Evolutionary conservation across 495 filamentous ascomycete genomes (phyloP).

Genomic region (Lophiostoma macrostomum): DNA sequence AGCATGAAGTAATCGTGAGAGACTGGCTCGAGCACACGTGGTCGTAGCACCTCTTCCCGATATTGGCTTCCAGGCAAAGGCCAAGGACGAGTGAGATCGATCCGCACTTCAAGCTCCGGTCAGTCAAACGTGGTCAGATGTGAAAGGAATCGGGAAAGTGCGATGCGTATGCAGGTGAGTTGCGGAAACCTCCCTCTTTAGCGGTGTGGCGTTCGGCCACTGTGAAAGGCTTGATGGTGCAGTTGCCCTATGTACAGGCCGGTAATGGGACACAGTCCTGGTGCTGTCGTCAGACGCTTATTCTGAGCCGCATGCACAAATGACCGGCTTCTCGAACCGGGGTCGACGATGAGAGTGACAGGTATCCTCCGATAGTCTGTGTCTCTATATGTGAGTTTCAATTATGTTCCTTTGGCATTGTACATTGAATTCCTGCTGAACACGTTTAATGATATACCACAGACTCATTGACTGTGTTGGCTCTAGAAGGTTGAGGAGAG

Average conservation of each 20-base stretch:
- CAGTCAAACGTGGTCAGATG: constrained; percentile 7
- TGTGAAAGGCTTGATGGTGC: constrained; percentile 4
- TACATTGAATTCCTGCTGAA: too few relatives aligned
- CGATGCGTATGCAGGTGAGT: not conserved
- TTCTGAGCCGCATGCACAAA: constrained; percentile 27
- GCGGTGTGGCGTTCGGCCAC: constrained; percentile 16
- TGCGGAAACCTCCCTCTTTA: constrained; percentile 18
- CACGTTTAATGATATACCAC: too few relatives aligned
- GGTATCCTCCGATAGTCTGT: constrained; percentile 7
- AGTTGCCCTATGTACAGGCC: not conserved
- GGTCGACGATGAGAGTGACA: constrained; percentile 7
- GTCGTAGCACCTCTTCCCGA: constrained; percentile 21
- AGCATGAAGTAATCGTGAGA: constrained; percentile 27
- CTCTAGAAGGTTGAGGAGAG: too few relatives aligned
- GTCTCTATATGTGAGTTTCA: constrained; percentile 12
- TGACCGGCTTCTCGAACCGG: constrained; percentile 7
- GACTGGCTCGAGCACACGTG: constrained; percentile 6
- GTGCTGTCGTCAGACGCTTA: constrained; percentile 35
- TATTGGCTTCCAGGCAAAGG: not conserved
- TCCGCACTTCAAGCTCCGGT: constrained; percentile 1
- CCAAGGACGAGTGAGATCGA: constrained; percentile 4
- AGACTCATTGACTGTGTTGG: too few relatives aligned
- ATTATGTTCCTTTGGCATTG: too few relatives aligned
- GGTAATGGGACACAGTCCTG: constrained; percentile 11
- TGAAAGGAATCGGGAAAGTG: constrained; percentile 11